Conservation (phyloP, 192 early-diverging fungal species). For the Backusella circina region DNA sequence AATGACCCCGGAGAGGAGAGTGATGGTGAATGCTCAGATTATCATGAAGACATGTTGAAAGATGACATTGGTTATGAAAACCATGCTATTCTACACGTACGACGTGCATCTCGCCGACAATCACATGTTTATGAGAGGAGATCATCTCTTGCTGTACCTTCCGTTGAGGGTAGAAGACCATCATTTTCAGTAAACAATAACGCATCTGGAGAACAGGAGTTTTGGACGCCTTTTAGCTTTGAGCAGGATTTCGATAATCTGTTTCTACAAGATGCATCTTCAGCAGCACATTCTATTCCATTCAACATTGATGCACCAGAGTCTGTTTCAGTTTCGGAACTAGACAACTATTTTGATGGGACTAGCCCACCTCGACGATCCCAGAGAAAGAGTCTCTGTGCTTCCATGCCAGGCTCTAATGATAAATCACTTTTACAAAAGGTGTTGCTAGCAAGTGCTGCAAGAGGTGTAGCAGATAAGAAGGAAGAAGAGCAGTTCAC, state of each 20-base stretch:
- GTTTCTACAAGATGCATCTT: slow-evolving; percentile 14
- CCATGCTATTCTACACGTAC: slow-evolving; percentile 8
- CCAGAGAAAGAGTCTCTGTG: slow-evolving; percentile 7
- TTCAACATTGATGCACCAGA: slow-evolving; percentile 36
- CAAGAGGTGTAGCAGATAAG: slow-evolving; percentile 8
- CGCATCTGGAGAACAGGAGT: slow-evolving; percentile 16
- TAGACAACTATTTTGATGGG: slow-evolving; percentile 30
- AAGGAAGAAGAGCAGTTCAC: background rate
- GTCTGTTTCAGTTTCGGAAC: slow-evolving; percentile 33
- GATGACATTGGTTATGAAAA: slow-evolving; percentile 34
- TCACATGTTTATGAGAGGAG: background rate
- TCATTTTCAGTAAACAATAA: slow-evolving; percentile 10
- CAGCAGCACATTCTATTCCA: background rate
- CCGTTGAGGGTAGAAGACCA: background rate
- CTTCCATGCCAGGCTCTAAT: background rate
- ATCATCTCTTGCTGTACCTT: background rate
- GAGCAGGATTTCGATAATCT: slow-evolving; percentile 38
- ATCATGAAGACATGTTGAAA: slow-evolving; percentile 57
- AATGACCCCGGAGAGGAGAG: slow-evolving; percentile 8
- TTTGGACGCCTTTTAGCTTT: slow-evolving; percentile 34
- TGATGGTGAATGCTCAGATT: slow-evolving; percentile 49
- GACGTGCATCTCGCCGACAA: slow-evolving; percentile 7
- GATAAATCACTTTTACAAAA: slow-evolving; percentile 28
- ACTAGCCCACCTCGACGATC: background rate
- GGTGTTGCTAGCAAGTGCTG: slow-evolving; percentile 23